These are phyloP conservation scores for Capniomyces stellatus DNA, from an alignment of 371 early-diverging fungal species.

Conservation along the genomic window DNA sequence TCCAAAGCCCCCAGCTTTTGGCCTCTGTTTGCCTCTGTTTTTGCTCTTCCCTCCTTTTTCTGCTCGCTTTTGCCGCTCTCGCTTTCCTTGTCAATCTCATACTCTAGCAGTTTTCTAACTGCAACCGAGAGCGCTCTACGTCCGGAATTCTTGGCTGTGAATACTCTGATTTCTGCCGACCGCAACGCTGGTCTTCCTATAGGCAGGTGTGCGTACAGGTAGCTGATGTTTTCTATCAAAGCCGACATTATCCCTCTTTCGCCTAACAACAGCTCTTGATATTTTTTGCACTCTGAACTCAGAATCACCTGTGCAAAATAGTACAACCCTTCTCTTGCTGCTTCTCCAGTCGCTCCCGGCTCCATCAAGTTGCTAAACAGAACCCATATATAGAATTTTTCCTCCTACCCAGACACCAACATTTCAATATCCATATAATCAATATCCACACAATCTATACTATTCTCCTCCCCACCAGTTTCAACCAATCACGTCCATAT, in stretches of 20 bases:
- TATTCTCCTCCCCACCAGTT: neutral
- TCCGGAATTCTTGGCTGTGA: neutral
- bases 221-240: slow-evolving; percentile 20
- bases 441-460: neutral
- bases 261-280: neutral
- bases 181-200: slow-evolving; percentile 15
- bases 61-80: neutral
- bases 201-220: slow-evolving; percentile 20
- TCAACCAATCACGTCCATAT: neutral
- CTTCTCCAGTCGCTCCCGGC: slow-evolving; percentile 17
- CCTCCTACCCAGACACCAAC: no score
- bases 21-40: neutral
- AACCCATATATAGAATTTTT: slow-evolving; percentile 16
- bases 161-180: slow-evolving; percentile 8
- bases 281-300: slow-evolving; percentile 10
- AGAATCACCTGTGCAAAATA: slow-evolving; percentile 14
- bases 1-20: neutral
- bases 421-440: slow-evolving; percentile 5
- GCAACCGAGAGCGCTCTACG: neutral
- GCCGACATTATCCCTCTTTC: slow-evolving; percentile 1
- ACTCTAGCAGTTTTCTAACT: neutral
- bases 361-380: slow-evolving; percentile 18
- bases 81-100: neutral
- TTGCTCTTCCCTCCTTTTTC: neutral
- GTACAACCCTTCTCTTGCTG: slow-evolving; percentile 20